Evolutionary conservation across 2,329 filamentous ascomycete species (phyloP).

Genomic region (Thyridium curvatum): DNA sequence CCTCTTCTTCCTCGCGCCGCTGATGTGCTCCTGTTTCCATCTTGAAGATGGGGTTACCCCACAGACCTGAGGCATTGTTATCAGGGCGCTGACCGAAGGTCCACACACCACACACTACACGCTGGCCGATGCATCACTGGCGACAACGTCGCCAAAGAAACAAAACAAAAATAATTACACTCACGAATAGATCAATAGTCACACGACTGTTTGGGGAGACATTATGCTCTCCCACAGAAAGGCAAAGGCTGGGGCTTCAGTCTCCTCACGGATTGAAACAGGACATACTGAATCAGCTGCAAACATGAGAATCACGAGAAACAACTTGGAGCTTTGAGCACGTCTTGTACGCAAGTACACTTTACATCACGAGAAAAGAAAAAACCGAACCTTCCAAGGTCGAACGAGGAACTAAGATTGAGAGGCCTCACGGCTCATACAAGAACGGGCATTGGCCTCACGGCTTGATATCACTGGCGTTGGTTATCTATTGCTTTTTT

Average conservation of each 20-base stretch:
- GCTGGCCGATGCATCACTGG: too few relatives aligned
- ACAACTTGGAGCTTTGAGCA: background rate
- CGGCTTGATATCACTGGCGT: slow-evolving; percentile 13
- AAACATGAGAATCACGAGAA: background rate
- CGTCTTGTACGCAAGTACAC: background rate
- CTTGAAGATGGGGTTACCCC: too few relatives aligned
- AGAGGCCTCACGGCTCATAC: slow-evolving; percentile 21
- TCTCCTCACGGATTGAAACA: background rate
- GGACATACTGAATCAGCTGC: background rate
- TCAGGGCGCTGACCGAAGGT: too few relatives aligned
- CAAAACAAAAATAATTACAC: background rate
- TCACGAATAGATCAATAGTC: too few relatives aligned
- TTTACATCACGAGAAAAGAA: background rate
- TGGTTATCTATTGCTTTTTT: background rate
- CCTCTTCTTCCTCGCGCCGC: slow-evolving; percentile 9
- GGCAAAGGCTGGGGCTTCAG: too few relatives aligned
- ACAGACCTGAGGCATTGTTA: too few relatives aligned
- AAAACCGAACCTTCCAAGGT: background rate
- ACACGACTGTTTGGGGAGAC: too few relatives aligned
- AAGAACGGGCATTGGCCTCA: slow-evolving; percentile 21
- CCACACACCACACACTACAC: too few relatives aligned
- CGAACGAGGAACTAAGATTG: slow-evolving; percentile 3
- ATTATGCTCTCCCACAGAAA: too few relatives aligned
- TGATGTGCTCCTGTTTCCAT: too few relatives aligned
- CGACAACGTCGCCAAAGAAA: background rate